Evolutionary conservation across 129 eudicot species (phyloP).

Genomic region (Flaveria bidentis): DNA sequence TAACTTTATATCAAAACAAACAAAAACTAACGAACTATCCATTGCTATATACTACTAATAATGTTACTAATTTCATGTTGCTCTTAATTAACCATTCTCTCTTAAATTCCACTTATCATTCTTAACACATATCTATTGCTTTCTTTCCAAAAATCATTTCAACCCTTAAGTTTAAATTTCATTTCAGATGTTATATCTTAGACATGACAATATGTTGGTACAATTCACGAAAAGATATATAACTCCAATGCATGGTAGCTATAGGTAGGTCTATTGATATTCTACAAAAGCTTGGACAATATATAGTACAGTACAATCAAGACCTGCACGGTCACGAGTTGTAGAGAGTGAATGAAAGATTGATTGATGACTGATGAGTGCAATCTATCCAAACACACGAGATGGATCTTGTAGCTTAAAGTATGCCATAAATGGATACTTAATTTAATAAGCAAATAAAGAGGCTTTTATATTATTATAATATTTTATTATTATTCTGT

Average conservation of each 20-base stretch:
- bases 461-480: constrained; percentile 21
- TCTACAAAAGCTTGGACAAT: constrained; percentile 34
- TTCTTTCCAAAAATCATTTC: not conserved
- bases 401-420: constrained; percentile 38
- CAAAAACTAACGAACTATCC: no score
- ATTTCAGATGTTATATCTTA: constrained; percentile 25
- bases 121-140: no score
- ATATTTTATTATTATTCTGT: constrained; percentile 27
- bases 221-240: constrained; percentile 35
- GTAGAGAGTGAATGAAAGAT: constrained; percentile 32
- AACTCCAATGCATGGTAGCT: constrained; percentile 37
- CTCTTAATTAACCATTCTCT: no score
- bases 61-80: no score
- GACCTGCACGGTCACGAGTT: constrained; percentile 48
- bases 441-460: constrained; percentile 36
- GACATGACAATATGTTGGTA: constrained; percentile 41
- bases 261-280: constrained; percentile 31
- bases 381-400: constrained; percentile 39
- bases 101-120: no score
- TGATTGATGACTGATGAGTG: constrained; percentile 33
- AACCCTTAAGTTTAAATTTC: constrained; percentile 13
- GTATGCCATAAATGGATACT: constrained; percentile 42
- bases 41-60: no score
- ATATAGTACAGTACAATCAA: constrained; percentile 46
- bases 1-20: no score